Percentiles rank a stretch among this genome's conserved stretches.
phyloP scores from a whole-genome alignment of 2,329 filamentous ascomycete genomes.

The Aureobasidium sp. region DNA sequence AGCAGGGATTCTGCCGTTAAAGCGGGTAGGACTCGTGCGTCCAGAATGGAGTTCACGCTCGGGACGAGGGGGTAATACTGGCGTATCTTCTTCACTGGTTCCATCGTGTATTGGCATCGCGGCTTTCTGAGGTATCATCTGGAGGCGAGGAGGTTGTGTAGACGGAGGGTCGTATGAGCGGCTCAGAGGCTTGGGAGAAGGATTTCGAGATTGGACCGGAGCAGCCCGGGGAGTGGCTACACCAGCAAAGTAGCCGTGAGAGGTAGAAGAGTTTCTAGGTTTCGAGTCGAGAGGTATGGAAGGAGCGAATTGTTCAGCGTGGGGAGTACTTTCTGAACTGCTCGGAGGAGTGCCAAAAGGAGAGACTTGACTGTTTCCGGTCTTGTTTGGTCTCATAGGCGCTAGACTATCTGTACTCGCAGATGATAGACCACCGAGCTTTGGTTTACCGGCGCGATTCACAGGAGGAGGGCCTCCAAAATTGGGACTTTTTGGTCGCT shows the following conservation, averaged over 20 bases:
- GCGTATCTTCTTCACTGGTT: constrained; percentile 22
- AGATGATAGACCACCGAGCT: constrained; percentile 46
- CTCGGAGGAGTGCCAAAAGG: constrained; percentile 83
- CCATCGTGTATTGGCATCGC: neutral
- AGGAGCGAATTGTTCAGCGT: neutral
- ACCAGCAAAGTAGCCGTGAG: constrained; percentile 15
- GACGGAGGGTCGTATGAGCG: neutral
- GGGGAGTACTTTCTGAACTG: constrained; percentile 53
- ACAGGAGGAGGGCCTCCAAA: constrained; percentile 61
- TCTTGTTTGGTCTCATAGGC: constrained; percentile 16
- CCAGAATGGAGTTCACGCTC: constrained; percentile 27
- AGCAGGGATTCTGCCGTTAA: constrained; percentile 16
- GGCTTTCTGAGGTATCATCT: neutral
- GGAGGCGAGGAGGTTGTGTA: neutral
- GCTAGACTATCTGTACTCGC: constrained; percentile 19
- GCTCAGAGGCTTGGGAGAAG: constrained; percentile 9
- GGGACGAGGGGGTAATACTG: constrained; percentile 27
- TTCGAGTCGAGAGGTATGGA: neutral
- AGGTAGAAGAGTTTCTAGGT: neutral
- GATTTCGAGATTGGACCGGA: neutral
- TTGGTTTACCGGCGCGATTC: constrained; percentile 74
- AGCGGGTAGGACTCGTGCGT: constrained; percentile 23
- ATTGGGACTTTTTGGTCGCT: constrained; percentile 12
- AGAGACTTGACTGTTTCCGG: constrained; percentile 40
- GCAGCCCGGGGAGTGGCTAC: neutral